These are phyloP conservation scores for Aspergillus bertholletiae DNA, from an alignment of 495 filamentous ascomycete genomes.

Conservation along the genomic window DNA sequence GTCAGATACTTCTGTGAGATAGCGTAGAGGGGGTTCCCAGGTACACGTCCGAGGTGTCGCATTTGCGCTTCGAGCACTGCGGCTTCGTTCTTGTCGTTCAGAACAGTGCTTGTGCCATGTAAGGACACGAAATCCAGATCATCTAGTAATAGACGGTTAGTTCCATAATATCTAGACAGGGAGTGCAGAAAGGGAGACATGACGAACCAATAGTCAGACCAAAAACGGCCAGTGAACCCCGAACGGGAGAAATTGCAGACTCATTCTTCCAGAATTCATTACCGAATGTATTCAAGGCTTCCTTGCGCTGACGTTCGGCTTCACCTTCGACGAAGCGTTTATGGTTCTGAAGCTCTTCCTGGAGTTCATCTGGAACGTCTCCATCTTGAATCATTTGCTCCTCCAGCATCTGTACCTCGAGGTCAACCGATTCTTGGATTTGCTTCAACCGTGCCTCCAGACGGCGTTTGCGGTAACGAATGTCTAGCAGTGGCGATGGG, in stretches of 20 bases:
- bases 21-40: conserved; percentile 92
- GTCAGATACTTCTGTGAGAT: conserved; percentile 99
- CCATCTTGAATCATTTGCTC: too few relatives aligned
- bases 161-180: too few relatives aligned
- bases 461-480: conserved; percentile 93
- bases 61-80: conserved; percentile 96
- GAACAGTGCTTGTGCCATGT: conserved; percentile 97
- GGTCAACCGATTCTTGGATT: conserved; percentile 93
- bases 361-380: too few relatives aligned
- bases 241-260: conserved; percentile 85
- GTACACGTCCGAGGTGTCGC: conserved; percentile 86
- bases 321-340: conserved; percentile 77
- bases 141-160: too few relatives aligned
- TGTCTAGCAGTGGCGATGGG: conserved; percentile 90
- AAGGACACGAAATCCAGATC: conserved; percentile 94
- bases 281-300: conserved; percentile 83
- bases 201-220: conserved; percentile 95
- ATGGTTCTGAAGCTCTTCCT: conserved; percentile 73
- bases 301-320: conserved; percentile 83
- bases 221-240: conserved; percentile 95
- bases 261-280: conserved; percentile 99
- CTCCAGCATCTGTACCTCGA: conserved; percentile 86
- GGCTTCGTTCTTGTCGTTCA: conserved; percentile 99
- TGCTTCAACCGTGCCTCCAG: conserved; percentile 87
- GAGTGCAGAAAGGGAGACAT: too few relatives aligned